Evolutionary conservation across 2,329 filamentous ascomycete species (phyloP).

Genomic region (Ophiocordyceps camponoti-saundersi): DNA sequence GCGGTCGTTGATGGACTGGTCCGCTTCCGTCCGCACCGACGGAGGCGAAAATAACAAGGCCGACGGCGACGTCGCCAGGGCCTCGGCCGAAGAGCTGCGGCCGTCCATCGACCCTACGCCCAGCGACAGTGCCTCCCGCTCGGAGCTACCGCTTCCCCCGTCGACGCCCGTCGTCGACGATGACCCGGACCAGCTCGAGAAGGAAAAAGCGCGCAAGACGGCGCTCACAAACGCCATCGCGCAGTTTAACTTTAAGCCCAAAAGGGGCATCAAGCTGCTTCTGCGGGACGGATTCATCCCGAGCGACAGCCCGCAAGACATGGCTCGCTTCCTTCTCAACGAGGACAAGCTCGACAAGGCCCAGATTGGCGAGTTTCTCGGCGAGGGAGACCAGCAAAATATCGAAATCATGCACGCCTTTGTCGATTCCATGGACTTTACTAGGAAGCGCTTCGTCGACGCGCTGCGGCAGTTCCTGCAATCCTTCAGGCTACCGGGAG

Average conservation of each 20-base stretch:
- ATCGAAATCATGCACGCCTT: constrained; percentile 98
- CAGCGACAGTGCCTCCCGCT: constrained; percentile 41
- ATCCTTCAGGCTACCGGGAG: constrained; percentile 83
- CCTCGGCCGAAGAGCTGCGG: constrained; percentile 30
- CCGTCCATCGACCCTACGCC: constrained; percentile 53
- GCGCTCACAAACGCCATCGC: constrained; percentile 76
- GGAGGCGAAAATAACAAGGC: constrained; percentile 8
- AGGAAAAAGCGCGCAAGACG: constrained; percentile 84
- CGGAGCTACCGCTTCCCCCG: constrained; percentile 39
- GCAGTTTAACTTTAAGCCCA: constrained; percentile 96
- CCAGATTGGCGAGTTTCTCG: constrained; percentile 83
- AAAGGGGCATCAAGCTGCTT: constrained; percentile 74
- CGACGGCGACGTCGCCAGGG: constrained; percentile 17
- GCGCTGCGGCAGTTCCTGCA: constrained; percentile 83
- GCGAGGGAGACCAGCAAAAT: constrained; percentile 83
- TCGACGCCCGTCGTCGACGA: constrained; percentile 64
- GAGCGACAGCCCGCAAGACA: constrained; percentile 61
- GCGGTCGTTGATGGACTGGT: constrained; percentile 86
- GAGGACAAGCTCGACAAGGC: constrained; percentile 83
- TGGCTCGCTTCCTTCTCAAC: constrained; percentile 64
- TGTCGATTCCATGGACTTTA: constrained; percentile 88
- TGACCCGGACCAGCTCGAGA: constrained; percentile 86
- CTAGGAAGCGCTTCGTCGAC: constrained; percentile 81
- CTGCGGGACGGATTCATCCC: constrained; percentile 75
- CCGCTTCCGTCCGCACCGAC: constrained; percentile 47